Evolutionary conservation across 495 filamentous ascomycete genomes (phyloP), one percentile per base, ranked within the genome.

Genomic region (Aspergillus affinis): DNA sequence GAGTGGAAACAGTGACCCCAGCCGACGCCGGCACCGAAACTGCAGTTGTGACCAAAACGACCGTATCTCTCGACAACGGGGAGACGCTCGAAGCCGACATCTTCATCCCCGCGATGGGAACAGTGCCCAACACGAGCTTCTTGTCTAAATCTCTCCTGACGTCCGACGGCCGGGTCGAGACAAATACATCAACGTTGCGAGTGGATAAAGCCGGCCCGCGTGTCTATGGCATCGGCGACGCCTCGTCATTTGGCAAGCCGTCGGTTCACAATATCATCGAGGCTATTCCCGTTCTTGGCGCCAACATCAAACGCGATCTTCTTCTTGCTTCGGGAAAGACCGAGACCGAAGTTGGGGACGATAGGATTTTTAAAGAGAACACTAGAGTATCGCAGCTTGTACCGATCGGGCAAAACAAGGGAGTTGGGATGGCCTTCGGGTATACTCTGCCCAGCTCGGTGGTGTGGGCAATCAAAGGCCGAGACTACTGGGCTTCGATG

Each of bases 401-500:
- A 50, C 84, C 86, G 0, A 78, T 87, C 58, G 86, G 85, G 0
- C 66, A 62, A 44, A 75, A 66, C 41, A 78, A 75, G 50, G 84
- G 83, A 6, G 82, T 88, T 36, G 86, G 85, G 2, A 80, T 81
- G 2, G 75, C 77, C 2, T 78, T 79, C 66, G 84, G 85, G 0
- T 84, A 63, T 53, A 61, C 63, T 48, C 5, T 87, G 55, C 85
- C 85, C 0, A 80, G 84, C 36, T 79, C 78, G 27, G 55, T 83
- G 49, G 80, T 88, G 6, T 84, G 81, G 78, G 60, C 81, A 68
- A 74, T 86, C 57, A 88, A 88, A 68, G 86, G 85, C 27, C 69
- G 82, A 59, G 82, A 88, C 66, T 88, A 87, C 60, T 82, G 83
- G 75, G 47, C 82, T 26, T 78, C 79, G 69, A 81, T 79, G 44